Percentiles rank a stretch among this genome's conserved stretches.
Conservation (phyloP, 768 basidiomycete species). For the Dictyophora rubrovolvata region DNA sequence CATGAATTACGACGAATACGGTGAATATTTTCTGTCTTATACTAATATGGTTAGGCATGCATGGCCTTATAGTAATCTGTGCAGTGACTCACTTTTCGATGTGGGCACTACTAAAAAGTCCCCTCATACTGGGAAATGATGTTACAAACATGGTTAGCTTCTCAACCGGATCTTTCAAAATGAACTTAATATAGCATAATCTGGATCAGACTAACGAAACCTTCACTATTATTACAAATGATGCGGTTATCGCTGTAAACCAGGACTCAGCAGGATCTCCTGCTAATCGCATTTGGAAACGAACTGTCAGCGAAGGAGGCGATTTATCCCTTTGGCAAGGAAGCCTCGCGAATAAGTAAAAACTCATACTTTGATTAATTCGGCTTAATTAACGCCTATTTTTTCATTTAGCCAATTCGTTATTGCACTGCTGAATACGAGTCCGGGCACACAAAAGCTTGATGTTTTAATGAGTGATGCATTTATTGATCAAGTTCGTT, state of each 20-base stretch:
- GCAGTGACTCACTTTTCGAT: constrained; percentile 31
- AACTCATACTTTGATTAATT: neutral
- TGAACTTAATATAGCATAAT: neutral
- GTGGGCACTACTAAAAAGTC: constrained; percentile 33
- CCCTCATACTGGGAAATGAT: constrained; percentile 33
- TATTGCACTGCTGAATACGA: constrained; percentile 27
- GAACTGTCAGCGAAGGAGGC: constrained; percentile 19
- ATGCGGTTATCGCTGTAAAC: constrained; percentile 27
- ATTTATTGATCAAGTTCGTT: constrained; percentile 24
- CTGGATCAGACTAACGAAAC: constrained; percentile 24
- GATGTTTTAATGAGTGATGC: constrained; percentile 22
- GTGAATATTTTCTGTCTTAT: constrained; percentile 10
- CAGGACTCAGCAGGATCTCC: constrained; percentile 24
- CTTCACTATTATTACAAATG: constrained; percentile 27
- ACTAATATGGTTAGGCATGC: no score
- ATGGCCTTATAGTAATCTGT: neutral
- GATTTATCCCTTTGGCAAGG: constrained; percentile 25
- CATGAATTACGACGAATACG: constrained; percentile 32
- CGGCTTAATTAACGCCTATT: no score
- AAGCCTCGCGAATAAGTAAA: constrained; percentile 23
- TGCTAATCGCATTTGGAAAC: constrained; percentile 26
- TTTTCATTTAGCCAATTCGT: constrained; percentile 16
- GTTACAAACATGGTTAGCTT: constrained; percentile 25
- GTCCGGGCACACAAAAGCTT: constrained; percentile 20
- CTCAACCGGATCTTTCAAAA: neutral